These are phyloP conservation scores for Triadica sebifera DNA, from an alignment of 345 rosid genomes.

Conservation along the genomic window DNA sequence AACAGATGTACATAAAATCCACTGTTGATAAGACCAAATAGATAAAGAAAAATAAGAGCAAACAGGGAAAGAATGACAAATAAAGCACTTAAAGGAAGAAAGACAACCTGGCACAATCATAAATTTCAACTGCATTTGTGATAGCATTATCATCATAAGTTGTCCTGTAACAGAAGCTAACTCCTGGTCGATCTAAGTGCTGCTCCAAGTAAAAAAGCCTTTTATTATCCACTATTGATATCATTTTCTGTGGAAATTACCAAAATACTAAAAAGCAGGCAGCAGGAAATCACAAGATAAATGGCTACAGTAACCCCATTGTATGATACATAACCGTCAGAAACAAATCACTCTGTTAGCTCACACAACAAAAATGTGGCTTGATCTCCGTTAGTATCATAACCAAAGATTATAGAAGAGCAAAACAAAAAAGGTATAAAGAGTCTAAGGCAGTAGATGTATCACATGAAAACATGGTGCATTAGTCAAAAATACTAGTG, in stretches of 20 bases:
- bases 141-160: conserved; percentile 88
- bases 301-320: background rate
- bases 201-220: conserved; percentile 24
- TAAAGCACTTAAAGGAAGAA: conserved; percentile 5
- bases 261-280: background rate
- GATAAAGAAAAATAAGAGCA: background rate
- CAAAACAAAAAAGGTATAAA: background rate
- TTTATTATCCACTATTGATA: conserved; percentile 7
- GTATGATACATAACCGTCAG: background rate
- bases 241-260: background rate
- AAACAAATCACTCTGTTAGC: background rate
- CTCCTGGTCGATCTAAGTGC: conserved; percentile 83
- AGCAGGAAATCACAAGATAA: background rate
- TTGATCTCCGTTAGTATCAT: background rate
- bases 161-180: conserved; percentile 82
- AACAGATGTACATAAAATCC: background rate
- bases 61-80: background rate
- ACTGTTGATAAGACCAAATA: background rate
- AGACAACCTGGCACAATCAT: conserved; percentile 44
- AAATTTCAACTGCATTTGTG: conserved; percentile 90
- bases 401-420: background rate
- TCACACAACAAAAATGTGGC: background rate
- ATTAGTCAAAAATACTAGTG: background rate
- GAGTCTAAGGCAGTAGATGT: background rate
- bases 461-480: background rate